Percentiles rank a stretch among this genome's conserved stretches.
These are phyloP conservation scores for Stipa capillata DNA, from an alignment of 176 grass and related monocot species.

Conservation along the genomic window DNA sequence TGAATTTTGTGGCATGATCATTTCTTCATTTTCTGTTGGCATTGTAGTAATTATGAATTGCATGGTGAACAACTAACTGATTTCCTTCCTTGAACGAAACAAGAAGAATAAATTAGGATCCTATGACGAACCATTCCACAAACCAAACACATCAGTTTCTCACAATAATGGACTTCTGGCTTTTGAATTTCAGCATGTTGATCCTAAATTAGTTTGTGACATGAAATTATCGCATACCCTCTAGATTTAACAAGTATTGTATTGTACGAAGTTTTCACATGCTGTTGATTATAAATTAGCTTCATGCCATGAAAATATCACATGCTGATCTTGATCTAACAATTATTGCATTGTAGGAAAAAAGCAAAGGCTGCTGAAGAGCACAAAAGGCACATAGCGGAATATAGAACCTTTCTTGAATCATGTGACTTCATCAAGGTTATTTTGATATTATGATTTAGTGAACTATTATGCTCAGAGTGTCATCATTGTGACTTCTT, in stretches of 20 bases:
- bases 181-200: no score
- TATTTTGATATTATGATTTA: constrained; percentile 16
- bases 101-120: neutral
- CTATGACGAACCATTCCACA: neutral
- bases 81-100: neutral
- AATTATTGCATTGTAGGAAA: constrained; percentile 49
- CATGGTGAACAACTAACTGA: neutral
- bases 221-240: neutral
- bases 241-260: neutral
- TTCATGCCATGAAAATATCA: no score
- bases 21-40: neutral
- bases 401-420: constrained; percentile 81
- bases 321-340: constrained; percentile 7
- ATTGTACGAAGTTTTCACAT: neutral
- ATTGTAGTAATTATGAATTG: neutral
- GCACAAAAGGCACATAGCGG: constrained; percentile 66
- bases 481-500: neutral
- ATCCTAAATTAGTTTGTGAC: neutral
- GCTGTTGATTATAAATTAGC: neutral
- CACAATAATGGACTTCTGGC: neutral
- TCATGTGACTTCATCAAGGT: constrained; percentile 99
- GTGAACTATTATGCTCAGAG: neutral
- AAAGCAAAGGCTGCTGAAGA: constrained; percentile 80
- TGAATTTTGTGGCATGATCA: neutral
- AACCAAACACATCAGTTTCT: neutral